Base-by-base conservation (phyloP, 345 rosid genomes). In the Ceriops decandra region DNA sequence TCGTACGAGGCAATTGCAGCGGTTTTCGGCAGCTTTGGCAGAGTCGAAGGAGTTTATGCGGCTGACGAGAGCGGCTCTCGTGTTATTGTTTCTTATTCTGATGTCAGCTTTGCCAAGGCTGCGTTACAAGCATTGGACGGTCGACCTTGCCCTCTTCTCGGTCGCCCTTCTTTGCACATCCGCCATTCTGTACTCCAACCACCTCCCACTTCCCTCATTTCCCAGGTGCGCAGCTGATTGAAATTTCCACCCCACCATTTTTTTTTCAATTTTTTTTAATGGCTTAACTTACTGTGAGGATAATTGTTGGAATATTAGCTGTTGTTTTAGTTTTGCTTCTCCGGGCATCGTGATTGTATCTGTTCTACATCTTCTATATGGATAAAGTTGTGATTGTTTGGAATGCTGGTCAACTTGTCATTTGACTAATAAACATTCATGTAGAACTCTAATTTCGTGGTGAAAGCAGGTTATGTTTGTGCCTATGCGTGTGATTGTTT, bases 41-140 rank as follows among this genome's bases (percentile, higher is more conserved):
- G 76, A 52, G 88, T 91, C 42, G 78, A 60, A 13, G 98, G 92
- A 60, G 89, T 91, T 2, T 80, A 80, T 73, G 82, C 90, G 19
- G 98, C 98, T 36, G 98, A 93, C 68, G 96, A 86, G 27, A 91
- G 90, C 57, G 97, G 96, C 11, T 87, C 81, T 60, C 98, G 98
- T 38, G 96, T 91, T 22, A 75, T 93, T 62, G 85, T 93, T 61
- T 88, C 90, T 6, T 91, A 72, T 75, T 36, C 63, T 2, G 82
- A 84, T 9, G 78, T 80, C 36, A 26, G 1, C 22, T 82, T 85
- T 1, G 98, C 98, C 20, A 81, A 81, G 42, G 76, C 88, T 5
- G 97, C 98, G 30, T 22, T 89, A 7, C 78, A 72, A 13, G 81
- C 90, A 1, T 68, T 91, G 59, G 59, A 74, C 61, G 86, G 86